Evolutionary conservation across 768 basidiomycete genomes (phyloP), one percentile per base, ranked within the genome.

Genomic region (Leccinum variicolor): DNA sequence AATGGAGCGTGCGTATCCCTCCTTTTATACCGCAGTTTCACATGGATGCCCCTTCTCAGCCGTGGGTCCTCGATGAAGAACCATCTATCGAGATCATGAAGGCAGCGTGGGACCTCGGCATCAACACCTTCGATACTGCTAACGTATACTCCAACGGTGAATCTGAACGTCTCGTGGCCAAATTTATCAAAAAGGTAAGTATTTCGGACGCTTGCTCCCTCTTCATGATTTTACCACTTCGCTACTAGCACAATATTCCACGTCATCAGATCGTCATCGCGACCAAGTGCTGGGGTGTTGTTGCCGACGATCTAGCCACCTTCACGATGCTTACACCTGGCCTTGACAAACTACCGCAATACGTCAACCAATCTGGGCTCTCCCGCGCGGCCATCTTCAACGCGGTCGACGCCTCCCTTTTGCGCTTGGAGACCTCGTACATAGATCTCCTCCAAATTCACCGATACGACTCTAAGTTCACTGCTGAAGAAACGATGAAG

Each of bases 371-470:
- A 26, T 17, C 39, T 10, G 74, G 75, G 9, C 66, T 74, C 9
- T 75, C 73, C 19, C 73, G 73, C 9, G 55, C 65, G 3, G 74
- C 74, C 36, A 76, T 76, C 45, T 74, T 76, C 57, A 76, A 74
- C 17, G 71, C 68, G 0, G 72, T 70, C 29, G 72, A 74, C 0
- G 76, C 74, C 5, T 76, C 74, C 0, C 72, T 77, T 7, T 62
- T 54, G 19, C 74, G 76, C 3, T 64, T 78, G 19, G 58, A 67
- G 21, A 78, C 75, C 2, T 19, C 73, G 17, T 75, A 75, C 59
- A 54, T 77, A 43, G 77, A 78, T 48, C 65, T 77, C 6, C 69
- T 82, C 36, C 81, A 81, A 58, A 75, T 80, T 43, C 81, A 81
- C 49, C 63, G 73, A 14, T 79, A 71, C 39, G 81, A 81, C 54